These are phyloP conservation scores for Linderniella brevidens DNA, from an alignment of 257 asterid species.

Conservation along the genomic window DNA sequence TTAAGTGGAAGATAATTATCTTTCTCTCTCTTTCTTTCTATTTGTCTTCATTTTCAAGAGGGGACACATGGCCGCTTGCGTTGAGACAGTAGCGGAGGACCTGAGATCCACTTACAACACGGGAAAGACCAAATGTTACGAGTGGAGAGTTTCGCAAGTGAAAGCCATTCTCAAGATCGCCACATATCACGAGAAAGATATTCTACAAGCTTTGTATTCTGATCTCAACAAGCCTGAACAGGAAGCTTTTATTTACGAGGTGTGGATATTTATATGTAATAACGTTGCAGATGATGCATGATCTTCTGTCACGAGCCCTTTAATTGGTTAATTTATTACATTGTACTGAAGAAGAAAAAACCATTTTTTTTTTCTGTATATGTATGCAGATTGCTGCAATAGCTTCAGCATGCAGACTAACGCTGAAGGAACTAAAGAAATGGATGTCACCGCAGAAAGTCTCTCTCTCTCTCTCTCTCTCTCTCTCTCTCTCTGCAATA, in stretches of 20 bases:
- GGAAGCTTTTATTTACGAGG: constrained; percentile 79
- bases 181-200: constrained; percentile 44
- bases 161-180: constrained; percentile 40
- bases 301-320: not conserved
- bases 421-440: constrained; percentile 33
- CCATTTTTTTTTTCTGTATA: not conserved
- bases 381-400: constrained; percentile 28
- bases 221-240: constrained; percentile 72
- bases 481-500: too few species aligned
- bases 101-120: constrained; percentile 29
- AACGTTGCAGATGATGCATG: not conserved
- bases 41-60: not conserved
- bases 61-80: constrained; percentile 7
- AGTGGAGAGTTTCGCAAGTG: constrained; percentile 81
- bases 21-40: too few species aligned
- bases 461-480: not conserved
- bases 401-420: constrained; percentile 34
- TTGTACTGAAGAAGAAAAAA: not conserved
- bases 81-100: constrained; percentile 38
- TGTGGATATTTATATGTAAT: constrained; percentile 8
- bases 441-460: constrained; percentile 93
- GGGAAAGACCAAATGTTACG: constrained; percentile 53
- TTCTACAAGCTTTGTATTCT: constrained; percentile 41
- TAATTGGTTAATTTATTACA: not conserved
- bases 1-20: too few species aligned